Evolutionary conservation across 2,329 filamentous ascomycete species (phyloP), one percentile per base, ranked within the genome.

Genomic region (Incumbomyces lentus): DNA sequence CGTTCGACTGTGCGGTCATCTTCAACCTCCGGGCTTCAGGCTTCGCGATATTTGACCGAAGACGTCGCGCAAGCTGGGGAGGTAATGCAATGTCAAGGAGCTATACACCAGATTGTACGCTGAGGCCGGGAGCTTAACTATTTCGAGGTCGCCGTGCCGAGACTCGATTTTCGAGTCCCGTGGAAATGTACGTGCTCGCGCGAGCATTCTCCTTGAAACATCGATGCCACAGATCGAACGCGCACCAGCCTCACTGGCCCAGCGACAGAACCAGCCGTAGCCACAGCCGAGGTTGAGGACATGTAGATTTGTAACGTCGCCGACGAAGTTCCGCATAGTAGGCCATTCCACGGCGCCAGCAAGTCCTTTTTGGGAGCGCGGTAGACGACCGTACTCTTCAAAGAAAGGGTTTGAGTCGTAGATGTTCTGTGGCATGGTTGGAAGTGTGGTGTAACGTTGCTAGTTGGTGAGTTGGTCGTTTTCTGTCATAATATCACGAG

Each of bases 221-320:
- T 80, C 76, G 38, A 80, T 66, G 7, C 74, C 76, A 0, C 63
- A 62, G 31, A 78, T 53, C 0, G 54, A 47, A 0, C 75, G 70
- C 3, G 59, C 42, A 0, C 74, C 72, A 55, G 72, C 79, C 6
- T 65, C 64, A 2, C 56, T 53, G 3, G 62, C 60, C 2, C 79
- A 65, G 1, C 71, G 68, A 1, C 75, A 79, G 2, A 72, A 76
- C 61, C 78, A 79, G 4, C 72, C 76, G 0, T 76, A 76, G 0
- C 76, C 76, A 58, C 76, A 79, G 53, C 76, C 76, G 1, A 80
- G 64, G 49, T 80, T 76, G 52, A 76, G 63, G 51, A 79, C 69
- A 31, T 58, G 61, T 10, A 61, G 49, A n/a, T 56, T 62, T 7
- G 46, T 44, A 35, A 66, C 53, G 32, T 55, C 38, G 6, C 66